Evolutionary conservation across 495 filamentous ascomycete genomes (phyloP), one percentile per base, ranked within the genome.

Genomic region (Daldinia loculata): DNA sequence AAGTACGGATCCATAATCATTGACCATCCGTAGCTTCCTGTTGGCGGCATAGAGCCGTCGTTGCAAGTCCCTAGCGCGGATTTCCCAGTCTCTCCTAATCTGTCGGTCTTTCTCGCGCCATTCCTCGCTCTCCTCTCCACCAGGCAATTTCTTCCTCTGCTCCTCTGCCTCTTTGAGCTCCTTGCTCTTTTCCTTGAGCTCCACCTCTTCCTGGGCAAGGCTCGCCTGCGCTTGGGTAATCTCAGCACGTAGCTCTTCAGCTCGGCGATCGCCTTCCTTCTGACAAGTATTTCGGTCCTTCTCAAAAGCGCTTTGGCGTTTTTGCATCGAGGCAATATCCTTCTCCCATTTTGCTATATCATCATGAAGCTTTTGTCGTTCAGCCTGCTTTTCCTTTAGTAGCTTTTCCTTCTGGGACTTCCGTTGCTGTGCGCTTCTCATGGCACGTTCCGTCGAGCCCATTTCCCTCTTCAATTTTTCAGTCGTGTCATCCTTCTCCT

Each of bases 401-500:
- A 83, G 77, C 81, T 93, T 93, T 72, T 98, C 93, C 70, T 92
- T 93, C 70, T 93, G 90, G 0, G 86, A 83, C 75, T 91, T 92
- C 72, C 89, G 88, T 59, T 90, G 90, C 75, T 97, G 91, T 9
- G 94, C 93, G n/a, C 88, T 85, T 56, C 93, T 86, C 79, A 97
- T 98, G 56, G 90, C 83, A 32, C 93, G 89, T 72, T 97, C 94
- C 24, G 95, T 84, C 30, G 87, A 86, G 52, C 91, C 88, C 32
- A 95, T 91, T 71, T 97, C 91, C 62, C 90, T 91, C 74, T 90
- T 92, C 30, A 97, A 77, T 74, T 91, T 90, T 51, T 90, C 88
- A n/a, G 89, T 94, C 29, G 87, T 88, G 65, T 96, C 92, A 66
- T 97, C 93, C 77, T 92, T 94, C 70, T 97, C 93, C 75, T 90